phyloP scores from a whole-genome alignment of 2,329 filamentous ascomycete genomes.

The Cercospora brassicicola region DNA sequence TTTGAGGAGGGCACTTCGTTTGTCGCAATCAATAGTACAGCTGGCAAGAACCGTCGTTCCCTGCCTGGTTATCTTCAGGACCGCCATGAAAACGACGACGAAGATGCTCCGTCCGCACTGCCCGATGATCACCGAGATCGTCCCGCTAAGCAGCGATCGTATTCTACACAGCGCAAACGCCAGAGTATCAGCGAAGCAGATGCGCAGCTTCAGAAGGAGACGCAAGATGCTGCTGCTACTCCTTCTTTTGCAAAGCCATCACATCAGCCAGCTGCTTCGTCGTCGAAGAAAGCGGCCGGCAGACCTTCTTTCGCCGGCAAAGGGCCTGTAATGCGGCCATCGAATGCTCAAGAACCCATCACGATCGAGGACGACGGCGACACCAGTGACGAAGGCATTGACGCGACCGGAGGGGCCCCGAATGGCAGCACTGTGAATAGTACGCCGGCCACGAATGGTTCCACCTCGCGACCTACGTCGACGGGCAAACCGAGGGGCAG shows the following conservation, averaged over 20 bases:
- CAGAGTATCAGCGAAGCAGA: conserved; percentile 9
- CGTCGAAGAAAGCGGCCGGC: neutral
- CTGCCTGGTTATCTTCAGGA: conserved; percentile 45
- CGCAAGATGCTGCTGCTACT: conserved; percentile 5
- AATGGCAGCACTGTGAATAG: conserved; percentile 15
- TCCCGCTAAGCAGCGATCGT: conserved; percentile 11
- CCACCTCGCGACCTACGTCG: conserved; percentile 1
- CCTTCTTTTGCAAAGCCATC: neutral
- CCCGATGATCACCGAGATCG: conserved; percentile 46
- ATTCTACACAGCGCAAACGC: conserved; percentile 10
- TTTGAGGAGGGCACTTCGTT: conserved; percentile 20
- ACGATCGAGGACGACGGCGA: conserved; percentile 37
- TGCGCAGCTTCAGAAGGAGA: conserved; percentile 23
- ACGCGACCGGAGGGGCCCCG: conserved; percentile 62
- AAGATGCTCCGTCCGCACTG: conserved; percentile 46
- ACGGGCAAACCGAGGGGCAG: conserved; percentile 18
- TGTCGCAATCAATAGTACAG: conserved; percentile 22
- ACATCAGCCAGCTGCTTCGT: conserved; percentile 2
- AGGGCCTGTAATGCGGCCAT: conserved; percentile 35
- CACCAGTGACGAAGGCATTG: conserved; percentile 26
- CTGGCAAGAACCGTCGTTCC: conserved; percentile 23
- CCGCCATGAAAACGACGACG: conserved; percentile 43
- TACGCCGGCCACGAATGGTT: conserved; percentile 1
- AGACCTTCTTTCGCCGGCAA: conserved; percentile 33
- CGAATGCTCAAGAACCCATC: conserved; percentile 35